Base-by-base conservation (phyloP, 2,329 filamentous ascomycete genomes). In the Cadophora gregata region DNA sequence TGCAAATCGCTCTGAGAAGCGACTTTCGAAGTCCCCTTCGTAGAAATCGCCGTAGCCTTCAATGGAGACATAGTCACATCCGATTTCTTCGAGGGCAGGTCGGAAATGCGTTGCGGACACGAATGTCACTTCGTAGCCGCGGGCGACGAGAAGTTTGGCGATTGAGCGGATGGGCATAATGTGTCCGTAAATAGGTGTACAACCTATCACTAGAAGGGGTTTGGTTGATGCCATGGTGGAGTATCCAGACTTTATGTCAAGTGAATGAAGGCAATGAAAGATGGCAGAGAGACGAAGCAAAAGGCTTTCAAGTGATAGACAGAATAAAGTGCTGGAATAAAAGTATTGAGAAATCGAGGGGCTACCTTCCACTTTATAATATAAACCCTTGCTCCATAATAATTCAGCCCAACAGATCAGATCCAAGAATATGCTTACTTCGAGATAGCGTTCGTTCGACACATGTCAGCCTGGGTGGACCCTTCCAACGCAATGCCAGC, bases 111-210 rank as follows among this genome's bases (percentile, higher is more conserved):
- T 71, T 1, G 79, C 79, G 6, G 77, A 76, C 21, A 84, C 77
- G 69, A 83, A 80, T 1, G 78, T 81, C 3, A 82, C 74, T 9
- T 79, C 74, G 64, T 81, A 84, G 3, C 81, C 82, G 6, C 77
- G 73, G 12, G 73, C 69, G 14, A 80, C 70, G 10, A 74, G 67
- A 0, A 55, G 59, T 31, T 71, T 72, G 3, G 68, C 63, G 12
- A 74, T 72, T 12, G 59, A 64, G 3, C 67, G 62, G 12, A 71
- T 45, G 3, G 71, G 71, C 47, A 68, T 65, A 25, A 73, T 48
- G 59, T 72, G 69, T 4, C 72, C 72, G 27, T 68, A 66, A 19
- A 73, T 24, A n/a, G 67, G 67, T 12, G 67, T 67, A 24, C 59
- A 66, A 10, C 55, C 62, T 24, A 69, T 63, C 8, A 70, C 24